Evolutionary conservation across 768 basidiomycete species (phyloP).

Genomic region (Leucocoprinus leucothites): DNA sequence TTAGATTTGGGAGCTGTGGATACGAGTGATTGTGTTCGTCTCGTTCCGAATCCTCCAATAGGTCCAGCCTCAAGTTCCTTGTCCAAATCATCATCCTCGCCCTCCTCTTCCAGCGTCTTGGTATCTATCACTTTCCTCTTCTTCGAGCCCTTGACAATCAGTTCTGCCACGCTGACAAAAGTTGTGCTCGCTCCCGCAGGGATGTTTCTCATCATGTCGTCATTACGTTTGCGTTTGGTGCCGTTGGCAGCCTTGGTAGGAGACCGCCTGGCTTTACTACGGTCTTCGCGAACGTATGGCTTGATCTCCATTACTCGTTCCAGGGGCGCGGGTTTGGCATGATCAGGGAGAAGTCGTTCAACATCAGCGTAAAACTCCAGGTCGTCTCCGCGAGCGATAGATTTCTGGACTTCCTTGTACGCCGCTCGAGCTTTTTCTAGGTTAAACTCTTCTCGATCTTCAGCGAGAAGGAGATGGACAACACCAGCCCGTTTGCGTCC

Average conservation of each 20-base stretch:
- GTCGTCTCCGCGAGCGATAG: constrained; percentile 80
- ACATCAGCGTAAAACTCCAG: constrained; percentile 95
- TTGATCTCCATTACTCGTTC: constrained; percentile 85
- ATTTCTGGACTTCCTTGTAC: constrained; percentile 86
- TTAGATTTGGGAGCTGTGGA: constrained; percentile 24
- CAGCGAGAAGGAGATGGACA: constrained; percentile 89
- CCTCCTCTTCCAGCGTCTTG: constrained; percentile 49
- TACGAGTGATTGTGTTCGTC: constrained; percentile 49
- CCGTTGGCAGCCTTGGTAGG: constrained; percentile 20
- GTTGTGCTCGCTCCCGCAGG: constrained; percentile 68
- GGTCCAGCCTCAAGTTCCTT: constrained; percentile 62
- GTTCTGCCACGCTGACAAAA: constrained; percentile 67
- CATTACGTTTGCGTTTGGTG: constrained; percentile 68
- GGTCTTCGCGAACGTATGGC: constrained; percentile 57
- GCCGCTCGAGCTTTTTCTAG: constrained; percentile 84
- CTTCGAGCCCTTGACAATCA: constrained; percentile 49
- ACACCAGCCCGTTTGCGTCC: constrained; percentile 88
- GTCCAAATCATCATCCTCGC: constrained; percentile 67
- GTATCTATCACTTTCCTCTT: constrained; percentile 43
- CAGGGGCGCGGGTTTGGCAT: constrained; percentile 71
- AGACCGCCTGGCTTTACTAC: constrained; percentile 27
- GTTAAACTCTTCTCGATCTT: constrained; percentile 87
- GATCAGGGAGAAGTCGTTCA: constrained; percentile 75
- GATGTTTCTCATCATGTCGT: constrained; percentile 65
- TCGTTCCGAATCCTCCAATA: constrained; percentile 29